A percentile compares a stretch with the other conserved stretches of the same genome.
Evolutionary conservation across 352 stramenopile species (phyloP).

Genomic region (Globisporangium lucens): DNA sequence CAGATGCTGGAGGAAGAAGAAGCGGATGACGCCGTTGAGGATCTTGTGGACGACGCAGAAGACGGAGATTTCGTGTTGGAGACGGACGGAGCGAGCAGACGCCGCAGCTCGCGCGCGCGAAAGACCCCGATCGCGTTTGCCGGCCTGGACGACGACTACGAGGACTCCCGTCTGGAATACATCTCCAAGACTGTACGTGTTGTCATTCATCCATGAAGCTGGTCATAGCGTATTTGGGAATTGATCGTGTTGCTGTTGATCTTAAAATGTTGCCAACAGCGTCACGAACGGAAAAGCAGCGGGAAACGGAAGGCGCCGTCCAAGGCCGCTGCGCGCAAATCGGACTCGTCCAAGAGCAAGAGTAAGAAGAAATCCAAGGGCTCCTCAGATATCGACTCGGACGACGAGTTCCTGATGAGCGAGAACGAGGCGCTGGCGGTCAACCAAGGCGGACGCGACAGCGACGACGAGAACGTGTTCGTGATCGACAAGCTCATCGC

Average conservation of each 20-base stretch:
- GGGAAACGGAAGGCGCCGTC: conserved; percentile 4
- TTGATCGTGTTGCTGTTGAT: neutral
- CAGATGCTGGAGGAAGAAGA: conserved; percentile 27
- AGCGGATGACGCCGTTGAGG: conserved; percentile 26
- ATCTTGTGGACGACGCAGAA: conserved; percentile 13
- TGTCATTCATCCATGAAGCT: neutral
- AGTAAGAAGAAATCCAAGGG: conserved; percentile 22
- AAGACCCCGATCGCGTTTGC: conserved; percentile 15
- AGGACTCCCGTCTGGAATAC: conserved; percentile 16
- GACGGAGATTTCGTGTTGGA: conserved; percentile 2
- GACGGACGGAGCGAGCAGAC: conserved; percentile 9
- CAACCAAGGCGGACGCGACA: neutral
- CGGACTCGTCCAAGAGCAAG: neutral
- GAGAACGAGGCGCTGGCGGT: neutral
- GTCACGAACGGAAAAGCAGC: conserved; percentile 8
- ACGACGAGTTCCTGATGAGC: conserved; percentile 24
- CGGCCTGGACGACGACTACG: conserved; percentile 15
- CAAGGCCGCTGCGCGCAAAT: neutral
- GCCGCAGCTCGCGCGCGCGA: conserved; percentile 17
- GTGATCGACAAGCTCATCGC: conserved; percentile 84
- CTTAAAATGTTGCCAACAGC: neutral
- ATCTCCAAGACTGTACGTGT: conserved; percentile 17
- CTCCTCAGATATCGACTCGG: conserved; percentile 16
- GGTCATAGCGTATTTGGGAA: neutral
- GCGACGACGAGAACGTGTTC: conserved; percentile 62